Evolutionary conservation across 257 asterid genomes (phyloP).

Genomic region (Lavandula angustifolia): DNA sequence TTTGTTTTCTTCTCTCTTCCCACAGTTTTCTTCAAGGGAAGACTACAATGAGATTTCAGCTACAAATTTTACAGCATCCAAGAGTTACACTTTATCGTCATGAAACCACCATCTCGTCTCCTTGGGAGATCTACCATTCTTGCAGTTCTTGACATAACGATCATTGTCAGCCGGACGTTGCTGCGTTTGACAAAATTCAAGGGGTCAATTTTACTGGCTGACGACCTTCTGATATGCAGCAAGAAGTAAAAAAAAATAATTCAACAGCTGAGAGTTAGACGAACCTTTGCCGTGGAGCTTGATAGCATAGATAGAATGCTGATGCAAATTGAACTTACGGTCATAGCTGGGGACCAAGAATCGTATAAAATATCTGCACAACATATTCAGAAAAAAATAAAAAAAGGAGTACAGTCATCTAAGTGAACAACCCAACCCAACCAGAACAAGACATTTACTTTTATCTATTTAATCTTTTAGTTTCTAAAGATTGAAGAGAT

Average conservation of each 20-base stretch:
- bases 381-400: not conserved
- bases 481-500: too few species aligned
- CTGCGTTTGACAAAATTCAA: conserved; percentile 43
- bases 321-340: conserved; percentile 95
- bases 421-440: too few species aligned
- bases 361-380: conserved; percentile 83
- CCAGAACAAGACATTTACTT: too few species aligned
- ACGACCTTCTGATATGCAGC: not conserved
- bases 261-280: conserved; percentile 4
- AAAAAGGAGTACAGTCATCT: too few species aligned
- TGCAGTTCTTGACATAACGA: conserved; percentile 93
- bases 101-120: conserved; percentile 99
- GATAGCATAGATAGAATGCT: conserved; percentile 98
- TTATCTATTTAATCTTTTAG: too few species aligned
- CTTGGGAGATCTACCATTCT: conserved; percentile 91
- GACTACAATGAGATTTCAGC: conserved; percentile 30
- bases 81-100: conserved; percentile 80
- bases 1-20: conserved; percentile 14
- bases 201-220: too few species aligned
- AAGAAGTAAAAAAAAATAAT: not conserved
- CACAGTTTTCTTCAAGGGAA: conserved; percentile 25
- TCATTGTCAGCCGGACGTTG: conserved; percentile 96
- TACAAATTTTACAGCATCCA: conserved; percentile 28
- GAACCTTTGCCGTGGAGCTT: conserved; percentile 88
- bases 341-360: conserved; percentile 99